Evolutionary conservation across 768 basidiomycete species (phyloP).

Genomic region (Mycena epipterygia): DNA sequence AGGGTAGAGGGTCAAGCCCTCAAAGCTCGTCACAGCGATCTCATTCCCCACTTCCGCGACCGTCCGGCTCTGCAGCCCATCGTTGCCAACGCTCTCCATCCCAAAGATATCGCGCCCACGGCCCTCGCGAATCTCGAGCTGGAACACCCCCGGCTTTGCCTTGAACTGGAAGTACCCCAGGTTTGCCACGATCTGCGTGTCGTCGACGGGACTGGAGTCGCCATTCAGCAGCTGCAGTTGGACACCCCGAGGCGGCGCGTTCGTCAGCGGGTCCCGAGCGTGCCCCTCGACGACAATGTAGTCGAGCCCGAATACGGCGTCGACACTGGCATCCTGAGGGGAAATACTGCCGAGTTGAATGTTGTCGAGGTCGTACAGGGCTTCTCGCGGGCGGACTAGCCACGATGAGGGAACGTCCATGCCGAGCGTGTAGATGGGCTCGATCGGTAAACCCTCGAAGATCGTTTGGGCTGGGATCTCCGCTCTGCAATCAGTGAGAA

Average conservation of each 20-base stretch:
- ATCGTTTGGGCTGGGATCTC: conserved; percentile 70
- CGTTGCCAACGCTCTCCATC: conserved; percentile 89
- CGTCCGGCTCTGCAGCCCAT: conserved; percentile 87
- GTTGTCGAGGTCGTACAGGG: conserved; percentile 95
- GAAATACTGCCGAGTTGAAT: conserved; percentile 83
- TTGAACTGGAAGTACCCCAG: conserved; percentile 98
- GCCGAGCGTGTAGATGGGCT: conserved; percentile 94
- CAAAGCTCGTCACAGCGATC: conserved; percentile 89
- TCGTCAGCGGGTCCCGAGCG: conserved; percentile 78
- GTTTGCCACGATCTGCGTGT: conserved; percentile 95
- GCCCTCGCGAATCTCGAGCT: conserved; percentile 86
- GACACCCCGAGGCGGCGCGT: conserved; percentile 87
- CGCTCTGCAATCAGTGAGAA: conserved; percentile 52
- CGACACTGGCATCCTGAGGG: conserved; percentile 71
- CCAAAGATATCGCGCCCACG: conserved; percentile 84
- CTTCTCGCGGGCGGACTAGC: conserved; percentile 92
- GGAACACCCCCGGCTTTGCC: conserved; percentile 90
- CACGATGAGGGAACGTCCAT: conserved; percentile 94
- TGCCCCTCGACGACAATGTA: conserved; percentile 96
- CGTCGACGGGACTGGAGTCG: conserved; percentile 69
- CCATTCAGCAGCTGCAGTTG: conserved; percentile 84
- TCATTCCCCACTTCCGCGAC: conserved; percentile 79
- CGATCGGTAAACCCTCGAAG: conserved; percentile 82
- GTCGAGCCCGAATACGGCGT: conserved; percentile 89
- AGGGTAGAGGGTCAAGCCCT: conserved; percentile 91